A percentile compares a stretch with the other conserved stretches of the same genome.
These are phyloP conservation scores for Gamarada debralockiae DNA, from an alignment of 495 filamentous ascomycete species.

Conservation along the genomic window DNA sequence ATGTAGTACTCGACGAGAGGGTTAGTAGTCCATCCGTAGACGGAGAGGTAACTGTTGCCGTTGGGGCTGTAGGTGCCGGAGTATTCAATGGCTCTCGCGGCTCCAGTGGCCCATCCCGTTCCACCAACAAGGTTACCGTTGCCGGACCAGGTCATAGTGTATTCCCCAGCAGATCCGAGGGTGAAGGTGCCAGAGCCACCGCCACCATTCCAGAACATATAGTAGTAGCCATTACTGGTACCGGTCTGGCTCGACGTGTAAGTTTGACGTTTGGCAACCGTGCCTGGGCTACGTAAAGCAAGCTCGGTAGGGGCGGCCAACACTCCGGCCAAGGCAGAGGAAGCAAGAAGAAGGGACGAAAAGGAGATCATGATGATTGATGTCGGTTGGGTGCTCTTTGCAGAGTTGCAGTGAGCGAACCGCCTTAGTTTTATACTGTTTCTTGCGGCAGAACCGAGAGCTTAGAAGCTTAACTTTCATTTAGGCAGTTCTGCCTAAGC, in stretches of 20 bases:
- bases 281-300: not conserved
- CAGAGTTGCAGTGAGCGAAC: too few relatives aligned
- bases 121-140: slow-evolving; percentile 65
- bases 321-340: slow-evolving; percentile 2
- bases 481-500: too few relatives aligned
- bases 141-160: slow-evolving; percentile 52
- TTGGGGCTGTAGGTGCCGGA: slow-evolving; percentile 44
- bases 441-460: too few relatives aligned
- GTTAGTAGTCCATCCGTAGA: slow-evolving; percentile 57
- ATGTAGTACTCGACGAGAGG: slow-evolving; percentile 62
- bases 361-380: slow-evolving; percentile 5
- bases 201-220: slow-evolving; percentile 63
- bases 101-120: slow-evolving; percentile 29
- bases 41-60: slow-evolving; percentile 48
- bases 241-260: slow-evolving; percentile 5
- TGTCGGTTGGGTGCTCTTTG: too few relatives aligned
- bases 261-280: not conserved
- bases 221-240: slow-evolving; percentile 48
- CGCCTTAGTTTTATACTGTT: too few relatives aligned
- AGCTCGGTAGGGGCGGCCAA: not conserved
- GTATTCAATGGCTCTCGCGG: slow-evolving; percentile 31
- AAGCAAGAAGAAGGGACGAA: not conserved
- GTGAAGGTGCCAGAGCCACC: slow-evolving; percentile 52
- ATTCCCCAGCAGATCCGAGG: slow-evolving; percentile 52
- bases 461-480: too few relatives aligned